Base-by-base conservation (phyloP, 176 grass and related monocot species). In the Triticum urartu region DNA sequence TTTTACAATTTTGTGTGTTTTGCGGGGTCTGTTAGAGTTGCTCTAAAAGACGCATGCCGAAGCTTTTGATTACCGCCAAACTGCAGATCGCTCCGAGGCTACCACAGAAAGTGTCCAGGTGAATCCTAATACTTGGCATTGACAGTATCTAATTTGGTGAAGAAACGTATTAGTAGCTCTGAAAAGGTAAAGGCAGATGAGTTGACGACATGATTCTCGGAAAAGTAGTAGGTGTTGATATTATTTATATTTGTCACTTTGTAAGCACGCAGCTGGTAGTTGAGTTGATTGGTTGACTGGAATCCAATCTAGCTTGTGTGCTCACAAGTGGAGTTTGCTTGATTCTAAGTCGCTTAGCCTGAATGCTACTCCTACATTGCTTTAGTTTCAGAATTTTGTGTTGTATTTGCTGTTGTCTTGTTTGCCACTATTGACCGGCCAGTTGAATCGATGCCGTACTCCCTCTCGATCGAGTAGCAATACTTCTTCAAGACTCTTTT, bases 51-150 rank as follows among this genome's bases (percentile, higher is more conserved):
- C 13, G 7, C n/a, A 73, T 3, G 72, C n/a, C 67, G 56, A 79
- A 8, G 66, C 34, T 67, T 87, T 48, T 48, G 71, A 38, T 79
- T 68, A 75, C 47, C 35, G 85, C 89, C 89, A 79, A 90, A 83
- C 75, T 60, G 66, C 64, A 62, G 74, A 69, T 26, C 42, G 24
- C 77, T 60, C 33, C 45, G 13, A 38, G 48, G 38, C 83, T 28
- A 68, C 36, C 61, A 11, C 38, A 26, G 24, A 71, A 72, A 11
- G 33, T 20, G 0, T 20, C 13, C 64, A 34, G 12, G 26, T 18
- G 66, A 54, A 87, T 79, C 84, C 54, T 79, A 34, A 79, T 83
- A 67, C 73, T 87, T 72, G 48, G 5, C 69, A 43, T 72, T 72
- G 74, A 79, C 84, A 82, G 79, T 35, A 52, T 78, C 34, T 77